phyloP scores from a whole-genome alignment of 306 rosid species.

The Gynostemma pentaphyllum region DNA sequence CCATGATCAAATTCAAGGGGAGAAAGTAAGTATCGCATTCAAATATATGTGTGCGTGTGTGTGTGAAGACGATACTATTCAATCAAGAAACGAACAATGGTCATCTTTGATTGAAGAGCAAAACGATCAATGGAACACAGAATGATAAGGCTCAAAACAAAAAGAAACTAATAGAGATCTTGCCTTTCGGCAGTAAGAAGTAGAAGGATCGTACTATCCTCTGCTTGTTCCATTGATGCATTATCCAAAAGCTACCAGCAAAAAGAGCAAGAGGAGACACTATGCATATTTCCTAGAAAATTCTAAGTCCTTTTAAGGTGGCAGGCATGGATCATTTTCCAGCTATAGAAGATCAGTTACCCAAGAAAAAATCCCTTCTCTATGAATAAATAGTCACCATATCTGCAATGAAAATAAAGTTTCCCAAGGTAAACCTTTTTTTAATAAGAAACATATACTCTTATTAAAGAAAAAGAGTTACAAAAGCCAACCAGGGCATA shows the following conservation, averaged over 20 bases:
- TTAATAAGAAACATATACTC: too few species aligned
- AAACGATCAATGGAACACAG: too few species aligned
- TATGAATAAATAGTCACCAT: neutral
- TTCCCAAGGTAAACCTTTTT: too few species aligned
- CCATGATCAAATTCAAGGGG: too few species aligned
- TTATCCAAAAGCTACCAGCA: constrained; percentile 69
- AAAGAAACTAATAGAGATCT: constrained; percentile 53
- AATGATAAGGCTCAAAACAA: too few species aligned
- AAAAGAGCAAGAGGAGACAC: constrained; percentile 37
- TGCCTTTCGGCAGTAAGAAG: constrained; percentile 72
- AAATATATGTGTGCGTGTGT: too few species aligned
- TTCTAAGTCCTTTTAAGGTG: constrained; percentile 80
- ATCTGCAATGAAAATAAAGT: neutral
- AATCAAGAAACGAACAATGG: too few species aligned
- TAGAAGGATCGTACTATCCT: constrained; percentile 51
- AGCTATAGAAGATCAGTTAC: constrained; percentile 5
- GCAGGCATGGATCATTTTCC: constrained; percentile 72
- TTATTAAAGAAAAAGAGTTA: too few species aligned
- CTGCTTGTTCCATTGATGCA: constrained; percentile 93
- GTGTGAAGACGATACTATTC: too few species aligned
- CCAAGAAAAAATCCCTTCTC: neutral
- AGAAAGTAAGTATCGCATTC: too few species aligned
- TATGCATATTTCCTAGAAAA: constrained; percentile 56
- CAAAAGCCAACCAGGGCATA: too few species aligned
- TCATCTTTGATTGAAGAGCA: too few species aligned